Evolutionary conservation across 164 flowering plant genomes (phyloP), one percentile per base, ranked within the genome.

Genomic region (Chimonanthus salicifolius): DNA sequence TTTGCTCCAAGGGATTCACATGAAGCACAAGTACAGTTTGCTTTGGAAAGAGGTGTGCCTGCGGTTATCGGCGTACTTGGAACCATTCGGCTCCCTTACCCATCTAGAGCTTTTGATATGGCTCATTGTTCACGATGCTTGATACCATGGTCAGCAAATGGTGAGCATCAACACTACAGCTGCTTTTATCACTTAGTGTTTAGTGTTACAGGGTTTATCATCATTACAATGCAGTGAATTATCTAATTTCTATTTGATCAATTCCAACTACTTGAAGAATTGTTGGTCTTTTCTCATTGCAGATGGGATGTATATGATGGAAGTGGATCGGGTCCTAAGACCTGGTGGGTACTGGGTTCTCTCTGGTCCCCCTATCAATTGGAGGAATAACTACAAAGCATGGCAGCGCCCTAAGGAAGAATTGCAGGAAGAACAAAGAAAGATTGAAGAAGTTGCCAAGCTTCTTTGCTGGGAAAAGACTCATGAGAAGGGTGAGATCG

Each of bases 271-370:
- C 44, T 54, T 71, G 64, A 62, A 8, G 33, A 10, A 70, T 71
- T 6, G 20, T 47, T 63, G 71, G 72, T 58, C 6, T 69, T 78
- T 49, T 78, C 64, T 72, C 51, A 76, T 71, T 77, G 74, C 83
- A 93, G 98, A 86, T 83, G 98, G 98, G 72, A 83, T 78, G 71
- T 93, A 90, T 79, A 79, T 93, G 88, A 93, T 84, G 88, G 98
- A 93, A 83, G 97, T 93, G 76, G 98, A 92, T 73, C 85, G 96
- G 70, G 98, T 92, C 58, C 92, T 92, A 72, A 87, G 97, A 82
- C 94, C 97, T 58, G 97, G 97, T 73, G 98, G 97, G 15, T 93
- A 89, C 70, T 93, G 98, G 98, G 86, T 93, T 15, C 92, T 93
- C 72, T 88, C 94, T 0, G 97, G 98, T 66, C 97, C 98, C 76